Evolutionary conservation across 768 basidiomycete species (phyloP).

Genomic region (Cystofilobasidium ferigula): DNA sequence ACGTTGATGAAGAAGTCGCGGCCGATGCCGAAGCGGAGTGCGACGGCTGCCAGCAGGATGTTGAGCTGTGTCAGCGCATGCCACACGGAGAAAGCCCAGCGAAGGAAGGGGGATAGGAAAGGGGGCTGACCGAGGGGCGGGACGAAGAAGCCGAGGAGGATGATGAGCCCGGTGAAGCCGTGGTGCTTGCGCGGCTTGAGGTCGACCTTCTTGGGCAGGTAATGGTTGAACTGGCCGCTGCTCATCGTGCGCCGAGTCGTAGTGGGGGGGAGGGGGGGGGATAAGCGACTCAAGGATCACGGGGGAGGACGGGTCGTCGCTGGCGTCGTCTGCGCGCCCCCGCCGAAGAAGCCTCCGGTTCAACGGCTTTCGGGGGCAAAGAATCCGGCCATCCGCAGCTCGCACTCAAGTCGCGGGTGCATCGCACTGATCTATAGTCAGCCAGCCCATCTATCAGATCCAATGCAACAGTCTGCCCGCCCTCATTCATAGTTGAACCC

Average conservation of each 20-base stretch:
- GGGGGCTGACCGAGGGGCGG: conserved; percentile 64
- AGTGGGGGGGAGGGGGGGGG: too few relatives aligned
- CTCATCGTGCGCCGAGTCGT: not conserved
- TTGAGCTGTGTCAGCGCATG: too few relatives aligned
- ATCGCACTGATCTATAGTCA: too few relatives aligned
- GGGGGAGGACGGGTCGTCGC: too few relatives aligned
- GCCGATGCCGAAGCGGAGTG: conserved; percentile 82
- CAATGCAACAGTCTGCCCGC: too few relatives aligned
- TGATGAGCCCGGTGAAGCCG: conserved; percentile 61
- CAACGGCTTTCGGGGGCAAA: too few relatives aligned
- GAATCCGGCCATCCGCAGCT: too few relatives aligned
- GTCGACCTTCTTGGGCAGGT: conserved; percentile 23
- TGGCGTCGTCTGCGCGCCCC: too few relatives aligned
- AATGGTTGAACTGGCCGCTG: conserved; percentile 21
- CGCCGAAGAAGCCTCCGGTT: too few relatives aligned
- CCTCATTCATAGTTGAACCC: not conserved
- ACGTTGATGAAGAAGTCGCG: conserved; percentile 84
- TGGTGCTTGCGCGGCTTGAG: conserved; percentile 15
- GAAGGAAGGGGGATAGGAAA: not conserved
- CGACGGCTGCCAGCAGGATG: conserved; percentile 57
- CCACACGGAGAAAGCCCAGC: conserved; percentile 1
- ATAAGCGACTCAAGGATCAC: too few relatives aligned
- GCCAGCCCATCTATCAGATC: too few relatives aligned
- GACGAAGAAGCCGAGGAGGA: conserved; percentile 77
- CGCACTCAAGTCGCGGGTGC: too few relatives aligned